A percentile compares a stretch with the other conserved stretches of the same genome.
Conservation (phyloP, 371 early-diverging fungal genomes). For the Mortierella sp. region DNA sequence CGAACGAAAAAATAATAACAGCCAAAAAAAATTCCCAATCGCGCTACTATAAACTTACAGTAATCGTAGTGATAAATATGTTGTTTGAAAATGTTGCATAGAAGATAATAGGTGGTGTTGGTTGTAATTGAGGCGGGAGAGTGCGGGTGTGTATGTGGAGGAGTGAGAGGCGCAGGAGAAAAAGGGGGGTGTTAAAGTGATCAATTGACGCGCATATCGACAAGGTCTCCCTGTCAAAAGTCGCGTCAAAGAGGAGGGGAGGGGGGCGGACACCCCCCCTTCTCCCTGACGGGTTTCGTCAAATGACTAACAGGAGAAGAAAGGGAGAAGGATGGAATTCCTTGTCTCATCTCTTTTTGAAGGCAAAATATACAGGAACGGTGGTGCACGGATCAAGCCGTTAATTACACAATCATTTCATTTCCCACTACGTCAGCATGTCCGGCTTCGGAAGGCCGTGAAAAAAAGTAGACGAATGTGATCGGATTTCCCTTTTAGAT, state of each 20-base stretch:
- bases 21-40: neutral
- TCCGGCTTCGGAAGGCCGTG: too few relatives aligned
- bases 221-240: too few relatives aligned
- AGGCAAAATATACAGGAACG: neutral
- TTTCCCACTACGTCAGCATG: constrained; percentile 7
- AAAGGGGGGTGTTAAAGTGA: too few relatives aligned
- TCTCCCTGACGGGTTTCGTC: too few relatives aligned
- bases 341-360: too few relatives aligned
- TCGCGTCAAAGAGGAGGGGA: too few relatives aligned
- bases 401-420: neutral
- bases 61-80: neutral
- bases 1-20: neutral
- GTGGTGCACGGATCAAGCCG: neutral
- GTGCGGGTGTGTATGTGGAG: too few relatives aligned
- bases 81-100: neutral
- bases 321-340: too few relatives aligned
- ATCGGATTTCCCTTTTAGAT: constrained; percentile 9
- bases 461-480: too few relatives aligned
- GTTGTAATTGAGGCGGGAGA: neutral
- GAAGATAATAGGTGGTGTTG: neutral
- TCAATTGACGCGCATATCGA: too few relatives aligned
- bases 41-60: neutral
- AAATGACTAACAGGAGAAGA: too few relatives aligned
- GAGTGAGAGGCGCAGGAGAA: neutral
- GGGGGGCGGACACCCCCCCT: too few relatives aligned